Evolutionary conservation across 345 rosid species (phyloP).

Genomic region (Conringia planisiliqua): DNA sequence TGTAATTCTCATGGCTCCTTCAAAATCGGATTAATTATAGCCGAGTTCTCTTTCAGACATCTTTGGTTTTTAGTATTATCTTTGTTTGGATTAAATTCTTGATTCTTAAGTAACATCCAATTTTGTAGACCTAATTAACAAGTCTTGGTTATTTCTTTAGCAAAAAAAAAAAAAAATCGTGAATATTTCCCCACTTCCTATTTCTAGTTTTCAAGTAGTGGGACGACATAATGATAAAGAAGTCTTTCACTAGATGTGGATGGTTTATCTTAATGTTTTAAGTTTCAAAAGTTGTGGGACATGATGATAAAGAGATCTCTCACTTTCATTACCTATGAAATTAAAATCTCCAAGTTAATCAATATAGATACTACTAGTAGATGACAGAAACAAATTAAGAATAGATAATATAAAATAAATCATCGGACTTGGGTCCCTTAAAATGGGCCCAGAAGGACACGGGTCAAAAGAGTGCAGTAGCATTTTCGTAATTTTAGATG

Average conservation of each 20-base stretch:
- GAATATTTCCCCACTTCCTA: neutral
- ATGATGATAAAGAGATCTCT: neutral
- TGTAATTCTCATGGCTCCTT: conserved; percentile 29
- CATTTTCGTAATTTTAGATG: neutral
- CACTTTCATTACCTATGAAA: neutral
- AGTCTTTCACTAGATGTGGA: neutral
- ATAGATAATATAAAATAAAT: neutral
- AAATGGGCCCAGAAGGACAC: conserved; percentile 16
- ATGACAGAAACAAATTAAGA: neutral
- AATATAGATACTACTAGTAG: neutral
- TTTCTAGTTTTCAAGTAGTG: neutral
- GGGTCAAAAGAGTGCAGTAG: conserved; percentile 8
- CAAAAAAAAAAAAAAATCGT: neutral
- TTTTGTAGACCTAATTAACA: neutral
- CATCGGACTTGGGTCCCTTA: neutral
- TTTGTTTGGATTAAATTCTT: neutral
- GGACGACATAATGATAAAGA: neutral
- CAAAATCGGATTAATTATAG: conserved; percentile 14
- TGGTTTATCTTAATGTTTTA: neutral
- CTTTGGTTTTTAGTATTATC: neutral
- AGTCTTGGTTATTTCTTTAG: neutral
- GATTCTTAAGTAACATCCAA: neutral
- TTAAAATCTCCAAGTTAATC: neutral
- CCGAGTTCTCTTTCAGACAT: conserved; percentile 7
- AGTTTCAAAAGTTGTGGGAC: neutral